A percentile compares a stretch with the other conserved stretches of the same genome.
phyloP scores from a whole-genome alignment of 805 yeast species.

The Lipomyces yamadae region DNA sequence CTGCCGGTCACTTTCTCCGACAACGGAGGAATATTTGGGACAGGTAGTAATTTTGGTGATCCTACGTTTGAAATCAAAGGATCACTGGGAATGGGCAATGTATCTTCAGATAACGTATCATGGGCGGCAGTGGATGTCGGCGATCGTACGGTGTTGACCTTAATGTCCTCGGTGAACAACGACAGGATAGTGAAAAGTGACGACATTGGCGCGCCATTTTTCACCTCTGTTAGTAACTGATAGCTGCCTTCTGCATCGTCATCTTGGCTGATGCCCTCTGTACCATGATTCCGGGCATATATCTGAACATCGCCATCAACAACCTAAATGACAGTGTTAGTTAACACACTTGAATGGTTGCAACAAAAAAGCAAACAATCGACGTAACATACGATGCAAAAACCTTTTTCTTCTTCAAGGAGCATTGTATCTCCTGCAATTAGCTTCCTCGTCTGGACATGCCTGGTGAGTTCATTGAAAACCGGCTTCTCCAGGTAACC shows the following conservation, averaged over 20 bases:
- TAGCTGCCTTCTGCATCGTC: constrained; percentile 28
- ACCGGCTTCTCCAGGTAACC: constrained; percentile 91
- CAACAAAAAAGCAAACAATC: not conserved
- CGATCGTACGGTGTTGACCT: constrained; percentile 28
- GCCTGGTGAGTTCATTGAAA: constrained; percentile 88
- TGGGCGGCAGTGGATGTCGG: constrained; percentile 12
- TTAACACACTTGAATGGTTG: not conserved
- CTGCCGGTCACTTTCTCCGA: constrained; percentile 17
- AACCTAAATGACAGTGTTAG: constrained; percentile 43
- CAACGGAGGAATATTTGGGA: constrained; percentile 27
- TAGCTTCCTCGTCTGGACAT: constrained; percentile 85
- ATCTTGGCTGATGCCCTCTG: constrained; percentile 5
- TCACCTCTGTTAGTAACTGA: constrained; percentile 40
- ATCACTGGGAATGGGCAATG: constrained; percentile 19
- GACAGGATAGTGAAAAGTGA: constrained; percentile 81
- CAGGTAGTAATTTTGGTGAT: constrained; percentile 12
- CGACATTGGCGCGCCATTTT: constrained; percentile 66
- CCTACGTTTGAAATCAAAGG: not conserved
- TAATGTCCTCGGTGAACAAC: constrained; percentile 61
- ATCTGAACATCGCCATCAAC: constrained; percentile 90
- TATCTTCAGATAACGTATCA: constrained; percentile 14
- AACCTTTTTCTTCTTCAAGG: constrained; percentile 77
- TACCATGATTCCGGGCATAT: constrained; percentile 57
- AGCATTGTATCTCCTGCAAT: constrained; percentile 76
- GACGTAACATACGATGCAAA: constrained; percentile 62